Evolutionary conservation across 2,329 filamentous ascomycete species (phyloP).

Genomic region (Ceratocystis diversiconidia): DNA sequence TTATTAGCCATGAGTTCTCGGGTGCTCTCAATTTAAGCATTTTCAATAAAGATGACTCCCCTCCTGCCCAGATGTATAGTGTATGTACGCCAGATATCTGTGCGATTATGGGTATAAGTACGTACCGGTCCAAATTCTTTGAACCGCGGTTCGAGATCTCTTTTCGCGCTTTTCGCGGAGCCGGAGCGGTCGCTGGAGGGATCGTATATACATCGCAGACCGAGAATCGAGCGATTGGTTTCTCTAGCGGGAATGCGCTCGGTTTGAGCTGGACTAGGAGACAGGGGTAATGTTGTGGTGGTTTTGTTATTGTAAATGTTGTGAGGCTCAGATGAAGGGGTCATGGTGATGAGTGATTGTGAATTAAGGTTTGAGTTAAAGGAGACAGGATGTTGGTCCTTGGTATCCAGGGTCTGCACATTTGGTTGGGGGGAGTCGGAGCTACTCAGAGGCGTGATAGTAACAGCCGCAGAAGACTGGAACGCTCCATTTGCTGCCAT

Average conservation of each 20-base stretch:
- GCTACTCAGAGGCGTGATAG: conserved; percentile 37
- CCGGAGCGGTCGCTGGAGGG: conserved; percentile 37
- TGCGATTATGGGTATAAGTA: conserved; percentile 32
- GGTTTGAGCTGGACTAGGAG: conserved; percentile 19
- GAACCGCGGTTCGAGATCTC: conserved; percentile 45
- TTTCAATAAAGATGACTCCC: conserved; percentile 42
- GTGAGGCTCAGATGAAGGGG: conserved; percentile 18
- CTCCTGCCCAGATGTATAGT: conserved; percentile 26
- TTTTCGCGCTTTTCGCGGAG: conserved; percentile 37
- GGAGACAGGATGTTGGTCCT: not conserved
- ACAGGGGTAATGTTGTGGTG: conserved; percentile 20
- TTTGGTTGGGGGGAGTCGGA: conserved; percentile 33
- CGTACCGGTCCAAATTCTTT: conserved; percentile 53
- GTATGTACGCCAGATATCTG: conserved; percentile 15
- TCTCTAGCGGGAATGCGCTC: conserved; percentile 43
- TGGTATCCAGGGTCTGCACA: not conserved
- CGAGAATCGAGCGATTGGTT: conserved; percentile 38
- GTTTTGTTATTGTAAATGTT: conserved; percentile 20
- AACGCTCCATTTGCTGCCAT: not conserved
- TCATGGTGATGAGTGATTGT: conserved; percentile 9
- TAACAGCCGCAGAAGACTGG: conserved; percentile 28
- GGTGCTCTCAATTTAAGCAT: conserved; percentile 11
- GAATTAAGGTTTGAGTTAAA: conserved; percentile 25
- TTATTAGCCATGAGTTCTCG: conserved; percentile 19
- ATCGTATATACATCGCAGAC: conserved; percentile 47